phyloP scores from a whole-genome alignment of 495 filamentous ascomycete genomes.

The Immersiella caudata region DNA sequence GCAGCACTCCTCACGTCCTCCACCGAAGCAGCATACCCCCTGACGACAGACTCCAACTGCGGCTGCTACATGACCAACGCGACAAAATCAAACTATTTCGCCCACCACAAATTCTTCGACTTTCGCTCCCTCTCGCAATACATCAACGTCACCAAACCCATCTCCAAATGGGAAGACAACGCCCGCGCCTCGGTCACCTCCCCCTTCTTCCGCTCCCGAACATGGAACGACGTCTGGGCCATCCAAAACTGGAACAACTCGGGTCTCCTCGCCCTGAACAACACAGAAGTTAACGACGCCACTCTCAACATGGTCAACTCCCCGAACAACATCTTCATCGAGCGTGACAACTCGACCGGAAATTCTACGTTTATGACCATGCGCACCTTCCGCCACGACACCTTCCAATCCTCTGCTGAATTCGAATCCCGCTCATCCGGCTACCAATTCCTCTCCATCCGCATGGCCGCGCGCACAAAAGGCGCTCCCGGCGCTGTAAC shows the following conservation, averaged over 20 bases:
- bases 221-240: constrained; percentile 56
- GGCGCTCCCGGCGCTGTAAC: constrained; percentile 64
- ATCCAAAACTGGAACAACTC: constrained; percentile 63
- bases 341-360: constrained; percentile 41
- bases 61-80: constrained; percentile 53
- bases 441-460: constrained; percentile 63
- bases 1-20: constrained; percentile 22
- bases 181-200: constrained; percentile 38
- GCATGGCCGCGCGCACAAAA: constrained; percentile 59
- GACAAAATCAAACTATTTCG: constrained; percentile 58
- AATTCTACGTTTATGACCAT: constrained; percentile 60
- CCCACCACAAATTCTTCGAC: constrained; percentile 67
- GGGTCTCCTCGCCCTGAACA: constrained; percentile 28
- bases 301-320: constrained; percentile 62
- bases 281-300: constrained; percentile 41
- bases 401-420: constrained; percentile 65
- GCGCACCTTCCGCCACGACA: constrained; percentile 57
- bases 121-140: constrained; percentile 57
- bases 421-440: constrained; percentile 59
- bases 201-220: constrained; percentile 41
- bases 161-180: constrained; percentile 32
- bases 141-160: constrained; percentile 28
- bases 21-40: constrained; percentile 34
- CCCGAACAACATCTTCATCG: constrained; percentile 66
- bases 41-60: constrained; percentile 50